Conservation (phyloP, 2,329 filamentous ascomycete species). For the Trichoderma guizhouense region DNA sequence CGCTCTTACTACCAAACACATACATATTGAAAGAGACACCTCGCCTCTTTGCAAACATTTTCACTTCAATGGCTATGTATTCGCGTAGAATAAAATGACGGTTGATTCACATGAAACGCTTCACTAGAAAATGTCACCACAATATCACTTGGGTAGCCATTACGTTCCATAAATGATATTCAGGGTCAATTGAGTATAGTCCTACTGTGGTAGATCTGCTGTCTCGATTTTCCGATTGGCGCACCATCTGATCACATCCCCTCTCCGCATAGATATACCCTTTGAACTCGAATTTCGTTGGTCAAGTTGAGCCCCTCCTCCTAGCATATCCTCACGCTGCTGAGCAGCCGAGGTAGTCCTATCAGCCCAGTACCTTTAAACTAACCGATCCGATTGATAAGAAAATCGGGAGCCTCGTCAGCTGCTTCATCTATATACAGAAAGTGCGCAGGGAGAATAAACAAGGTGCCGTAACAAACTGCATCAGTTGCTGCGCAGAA, state of each 20-base stretch:
- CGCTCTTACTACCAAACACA: background rate
- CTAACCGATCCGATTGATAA: background rate
- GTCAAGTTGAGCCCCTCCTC: background rate
- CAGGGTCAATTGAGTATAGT: background rate
- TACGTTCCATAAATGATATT: background rate
- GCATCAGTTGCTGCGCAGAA: background rate
- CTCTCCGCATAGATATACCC: background rate
- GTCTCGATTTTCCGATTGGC: background rate
- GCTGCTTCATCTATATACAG: background rate
- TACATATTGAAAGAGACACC: background rate
- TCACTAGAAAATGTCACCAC: too few species aligned
- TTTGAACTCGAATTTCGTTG: background rate
- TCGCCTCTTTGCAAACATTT: background rate
- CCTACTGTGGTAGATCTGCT: background rate
- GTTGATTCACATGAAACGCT: background rate
- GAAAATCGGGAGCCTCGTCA: background rate
- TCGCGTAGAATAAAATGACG: fast-evolving
- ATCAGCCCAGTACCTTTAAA: background rate
- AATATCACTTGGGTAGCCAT: background rate
- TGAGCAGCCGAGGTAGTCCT: too few species aligned
- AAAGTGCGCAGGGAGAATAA: background rate
- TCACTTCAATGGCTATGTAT: background rate
- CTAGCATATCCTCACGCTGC: too few species aligned
- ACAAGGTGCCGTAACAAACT: background rate
- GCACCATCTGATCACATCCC: fast-evolving